phyloP scores from a whole-genome alignment of 176 grass and related monocot genomes.

The Carex littledalei region DNA sequence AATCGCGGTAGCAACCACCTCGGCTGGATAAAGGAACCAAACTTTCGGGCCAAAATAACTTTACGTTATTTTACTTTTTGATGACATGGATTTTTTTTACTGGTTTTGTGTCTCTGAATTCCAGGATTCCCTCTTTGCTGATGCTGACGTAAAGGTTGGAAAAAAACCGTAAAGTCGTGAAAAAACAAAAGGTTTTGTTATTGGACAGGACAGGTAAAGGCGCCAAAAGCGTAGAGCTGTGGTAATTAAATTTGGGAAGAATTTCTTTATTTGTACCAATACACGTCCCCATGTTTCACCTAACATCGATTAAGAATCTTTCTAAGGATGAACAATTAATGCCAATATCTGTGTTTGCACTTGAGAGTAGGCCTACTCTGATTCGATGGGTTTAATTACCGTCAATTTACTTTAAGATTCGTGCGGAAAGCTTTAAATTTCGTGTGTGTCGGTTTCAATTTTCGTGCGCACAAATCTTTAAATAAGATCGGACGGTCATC shows the following conservation, averaged over 20 bases:
- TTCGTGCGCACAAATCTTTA: too few relatives aligned
- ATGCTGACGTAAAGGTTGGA: not conserved
- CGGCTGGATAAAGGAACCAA: not conserved
- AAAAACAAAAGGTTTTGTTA: not conserved
- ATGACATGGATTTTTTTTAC: not conserved
- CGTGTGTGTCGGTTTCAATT: too few relatives aligned
- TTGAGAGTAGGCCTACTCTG: too few relatives aligned
- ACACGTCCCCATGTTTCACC: not conserved
- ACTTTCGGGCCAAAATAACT: not conserved
- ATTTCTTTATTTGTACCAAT: not conserved
- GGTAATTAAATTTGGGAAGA: constrained; percentile 5
- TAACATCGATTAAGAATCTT: not conserved
- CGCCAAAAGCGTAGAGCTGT: constrained; percentile 30
- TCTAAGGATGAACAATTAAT: not conserved
- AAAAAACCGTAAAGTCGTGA: not conserved
- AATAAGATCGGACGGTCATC: too few relatives aligned
- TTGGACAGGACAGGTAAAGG: not conserved
- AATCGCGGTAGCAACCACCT: not conserved
- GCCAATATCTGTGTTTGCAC: not conserved
- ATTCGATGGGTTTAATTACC: too few relatives aligned
- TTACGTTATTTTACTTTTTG: constrained; percentile 4
- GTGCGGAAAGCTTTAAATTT: too few relatives aligned
- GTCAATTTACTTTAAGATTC: too few relatives aligned
- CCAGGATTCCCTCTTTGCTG: not conserved
- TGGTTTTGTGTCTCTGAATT: not conserved